A percentile compares a stretch with the other conserved stretches of the same genome.
These are phyloP conservation scores for Podospora comata DNA, from an alignment of 495 filamentous ascomycete species.

Conservation along the genomic window DNA sequence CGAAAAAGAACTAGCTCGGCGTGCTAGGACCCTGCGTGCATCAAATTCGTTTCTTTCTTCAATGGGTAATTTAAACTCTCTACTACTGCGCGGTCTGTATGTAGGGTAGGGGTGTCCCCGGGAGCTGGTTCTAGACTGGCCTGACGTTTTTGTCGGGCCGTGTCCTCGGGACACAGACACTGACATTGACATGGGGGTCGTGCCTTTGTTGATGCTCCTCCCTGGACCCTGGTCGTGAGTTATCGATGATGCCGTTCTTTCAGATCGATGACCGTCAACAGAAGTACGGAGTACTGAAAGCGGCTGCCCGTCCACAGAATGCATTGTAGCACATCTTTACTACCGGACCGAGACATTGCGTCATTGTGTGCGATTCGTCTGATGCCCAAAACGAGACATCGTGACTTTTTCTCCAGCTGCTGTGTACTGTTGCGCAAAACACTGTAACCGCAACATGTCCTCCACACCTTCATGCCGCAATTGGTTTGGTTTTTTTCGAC, in stretches of 20 bases:
- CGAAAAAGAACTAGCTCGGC: neutral
- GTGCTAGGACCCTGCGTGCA: neutral
- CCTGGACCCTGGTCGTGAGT: neutral
- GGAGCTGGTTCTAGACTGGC: neutral
- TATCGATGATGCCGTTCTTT: neutral
- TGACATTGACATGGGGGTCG: neutral
- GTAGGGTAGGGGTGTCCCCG: neutral
- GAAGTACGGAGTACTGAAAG: neutral
- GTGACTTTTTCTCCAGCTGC: neutral
- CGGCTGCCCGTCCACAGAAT: neutral
- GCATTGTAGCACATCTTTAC: neutral
- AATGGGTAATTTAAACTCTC: neutral
- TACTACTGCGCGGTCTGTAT: neutral
- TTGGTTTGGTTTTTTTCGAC: neutral
- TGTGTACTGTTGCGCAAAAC: neutral
- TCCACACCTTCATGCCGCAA: neutral
- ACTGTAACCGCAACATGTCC: neutral
- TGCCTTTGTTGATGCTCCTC: neutral
- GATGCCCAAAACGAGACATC: neutral
- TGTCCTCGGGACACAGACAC: neutral
- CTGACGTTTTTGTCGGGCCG: neutral
- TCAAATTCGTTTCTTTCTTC: neutral
- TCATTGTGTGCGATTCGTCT: neutral
- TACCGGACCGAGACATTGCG: neutral
- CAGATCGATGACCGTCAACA: neutral